A percentile compares a stretch with the other conserved stretches of the same genome.
phyloP scores from a whole-genome alignment of 768 basidiomycete genomes.

The Pholiota conissans region DNA sequence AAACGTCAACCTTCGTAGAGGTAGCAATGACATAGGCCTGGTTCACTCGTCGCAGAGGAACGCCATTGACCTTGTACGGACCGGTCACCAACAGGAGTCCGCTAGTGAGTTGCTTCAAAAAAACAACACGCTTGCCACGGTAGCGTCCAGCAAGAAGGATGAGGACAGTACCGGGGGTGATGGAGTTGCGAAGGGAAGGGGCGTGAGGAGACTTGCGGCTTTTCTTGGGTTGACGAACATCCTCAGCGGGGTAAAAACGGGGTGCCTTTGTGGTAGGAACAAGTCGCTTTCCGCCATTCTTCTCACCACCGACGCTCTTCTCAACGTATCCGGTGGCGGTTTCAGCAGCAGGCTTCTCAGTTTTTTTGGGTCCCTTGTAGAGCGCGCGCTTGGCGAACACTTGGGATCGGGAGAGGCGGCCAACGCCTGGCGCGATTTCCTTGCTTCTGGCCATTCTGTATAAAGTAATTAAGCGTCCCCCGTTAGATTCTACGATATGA shows the following conservation, averaged over 20 bases:
- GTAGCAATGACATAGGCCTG: conserved; percentile 99
- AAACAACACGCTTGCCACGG: conserved; percentile 97
- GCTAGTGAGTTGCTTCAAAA: conserved; percentile 92
- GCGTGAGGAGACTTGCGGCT: conserved; percentile 85
- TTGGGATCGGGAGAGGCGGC: conserved; percentile 81
- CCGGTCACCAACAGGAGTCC: conserved; percentile 95
- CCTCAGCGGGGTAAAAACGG: conserved; percentile 94
- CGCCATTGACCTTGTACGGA: conserved; percentile 98
- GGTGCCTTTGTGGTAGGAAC: conserved; percentile 85
- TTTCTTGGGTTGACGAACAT: conserved; percentile 88
- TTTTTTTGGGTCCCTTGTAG: conserved; percentile 84
- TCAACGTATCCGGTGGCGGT: conserved; percentile 66
- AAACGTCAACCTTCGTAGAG: conserved; percentile 88
- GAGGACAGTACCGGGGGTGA: conserved; percentile 92
- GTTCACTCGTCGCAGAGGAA: conserved; percentile 95
- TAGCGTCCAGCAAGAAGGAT: conserved; percentile 98
- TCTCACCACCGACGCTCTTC: conserved; percentile 84
- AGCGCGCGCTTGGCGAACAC: conserved; percentile 80
- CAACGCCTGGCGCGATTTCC: conserved; percentile 80
- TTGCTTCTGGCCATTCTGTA: conserved; percentile 83
- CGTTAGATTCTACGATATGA: conserved; percentile 6
- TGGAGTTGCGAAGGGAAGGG: conserved; percentile 77
- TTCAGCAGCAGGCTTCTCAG: conserved; percentile 60
- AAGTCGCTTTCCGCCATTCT: conserved; percentile 87
- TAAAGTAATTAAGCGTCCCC: conserved; percentile 16